Conservation (phyloP, 2,329 filamentous ascomycete species). For the Helotiales sp. region DNA sequence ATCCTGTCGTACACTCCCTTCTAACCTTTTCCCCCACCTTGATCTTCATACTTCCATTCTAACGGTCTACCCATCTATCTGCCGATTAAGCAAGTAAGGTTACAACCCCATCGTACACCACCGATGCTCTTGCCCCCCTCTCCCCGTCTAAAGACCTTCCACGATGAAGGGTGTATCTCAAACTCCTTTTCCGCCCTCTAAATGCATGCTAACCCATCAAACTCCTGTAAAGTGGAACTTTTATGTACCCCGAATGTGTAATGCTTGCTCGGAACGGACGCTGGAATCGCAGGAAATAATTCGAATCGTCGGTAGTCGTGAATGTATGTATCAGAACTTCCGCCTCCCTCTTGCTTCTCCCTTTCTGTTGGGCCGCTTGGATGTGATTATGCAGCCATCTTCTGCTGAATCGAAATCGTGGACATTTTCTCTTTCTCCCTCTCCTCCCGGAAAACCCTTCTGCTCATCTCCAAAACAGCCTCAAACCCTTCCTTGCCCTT, state of each 20-base stretch:
- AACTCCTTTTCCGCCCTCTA: background rate
- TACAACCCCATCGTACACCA: slow-evolving; percentile 7
- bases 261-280: background rate
- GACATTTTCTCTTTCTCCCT: slow-evolving; percentile 56
- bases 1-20: background rate
- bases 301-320: background rate
- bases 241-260: background rate
- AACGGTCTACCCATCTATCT: background rate
- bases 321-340: background rate
- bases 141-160: background rate
- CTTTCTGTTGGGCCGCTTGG: background rate
- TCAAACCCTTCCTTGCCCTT: slow-evolving; percentile 95
- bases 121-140: no score
- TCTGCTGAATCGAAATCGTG: slow-evolving; percentile 7
- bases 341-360: no score
- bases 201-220: background rate
- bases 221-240: slow-evolving; percentile 9
- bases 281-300: background rate
- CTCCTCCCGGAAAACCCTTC: slow-evolving; percentile 89
- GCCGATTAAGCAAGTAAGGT: slow-evolving; percentile 11
- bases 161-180: background rate
- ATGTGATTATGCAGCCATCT: slow-evolving; percentile 13
- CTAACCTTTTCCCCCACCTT: no score
- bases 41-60: no score
- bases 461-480: slow-evolving; percentile 88